A percentile compares a stretch with the other conserved stretches of the same genome.
phyloP scores from a whole-genome alignment of 2,329 filamentous ascomycete species.

The Fusarium sp. region DNA sequence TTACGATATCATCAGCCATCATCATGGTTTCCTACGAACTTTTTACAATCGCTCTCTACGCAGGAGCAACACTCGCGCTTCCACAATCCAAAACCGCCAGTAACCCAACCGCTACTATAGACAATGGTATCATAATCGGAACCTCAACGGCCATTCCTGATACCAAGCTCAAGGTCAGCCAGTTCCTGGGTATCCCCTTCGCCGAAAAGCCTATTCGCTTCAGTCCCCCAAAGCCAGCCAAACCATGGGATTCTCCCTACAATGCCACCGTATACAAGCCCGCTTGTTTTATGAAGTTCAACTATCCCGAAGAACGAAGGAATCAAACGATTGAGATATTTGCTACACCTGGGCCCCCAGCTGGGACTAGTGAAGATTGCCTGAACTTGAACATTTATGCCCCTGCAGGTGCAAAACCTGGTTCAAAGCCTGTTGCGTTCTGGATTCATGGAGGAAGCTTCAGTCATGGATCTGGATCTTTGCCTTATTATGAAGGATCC shows the following conservation, averaged over 20 bases:
- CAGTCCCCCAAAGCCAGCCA: slow-evolving; percentile 28
- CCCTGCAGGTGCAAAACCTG: slow-evolving; percentile 32
- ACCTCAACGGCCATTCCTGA: slow-evolving; percentile 27
- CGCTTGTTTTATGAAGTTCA: slow-evolving; percentile 43
- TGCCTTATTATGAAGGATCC: slow-evolving; percentile 53
- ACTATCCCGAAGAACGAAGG: slow-evolving; percentile 26
- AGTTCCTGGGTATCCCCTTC: slow-evolving; percentile 48
- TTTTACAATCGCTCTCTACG: background rate
- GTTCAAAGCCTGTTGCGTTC: slow-evolving; percentile 55
- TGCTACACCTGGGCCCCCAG: slow-evolving; percentile 38
- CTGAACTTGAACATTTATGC: slow-evolving; percentile 49
- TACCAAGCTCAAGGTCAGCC: slow-evolving; percentile 34
- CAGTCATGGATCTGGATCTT: slow-evolving; percentile 48
- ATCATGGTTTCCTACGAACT: slow-evolving; percentile 16
- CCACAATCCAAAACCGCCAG: background rate
- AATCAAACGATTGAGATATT: slow-evolving; percentile 32
- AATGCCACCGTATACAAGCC: slow-evolving; percentile 41
- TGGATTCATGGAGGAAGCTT: slow-evolving; percentile 58
- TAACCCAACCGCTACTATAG: slow-evolving; percentile 30
- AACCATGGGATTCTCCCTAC: slow-evolving; percentile 31
- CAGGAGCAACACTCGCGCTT: background rate
- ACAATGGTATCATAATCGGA: slow-evolving; percentile 30
- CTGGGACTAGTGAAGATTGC: slow-evolving; percentile 48
- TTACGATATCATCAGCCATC: background rate
- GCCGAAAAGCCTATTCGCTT: slow-evolving; percentile 44